phyloP scores from a whole-genome alignment of 129 eudicot species.

The Tanacetum coccineum region DNA sequence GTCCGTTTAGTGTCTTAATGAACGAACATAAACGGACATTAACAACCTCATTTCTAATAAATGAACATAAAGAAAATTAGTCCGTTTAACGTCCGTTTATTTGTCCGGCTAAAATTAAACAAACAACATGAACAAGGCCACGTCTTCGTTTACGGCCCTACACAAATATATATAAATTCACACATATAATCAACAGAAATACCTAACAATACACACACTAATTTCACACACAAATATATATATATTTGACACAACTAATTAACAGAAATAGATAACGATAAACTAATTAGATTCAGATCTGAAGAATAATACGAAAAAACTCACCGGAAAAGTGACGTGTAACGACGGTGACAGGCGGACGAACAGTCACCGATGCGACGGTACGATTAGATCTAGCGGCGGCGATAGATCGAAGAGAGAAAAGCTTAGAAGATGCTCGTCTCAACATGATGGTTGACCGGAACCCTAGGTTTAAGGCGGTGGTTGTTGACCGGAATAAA shows the following conservation, averaged over 20 bases:
- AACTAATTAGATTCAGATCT: conserved; percentile 19
- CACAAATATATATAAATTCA: too few relatives aligned
- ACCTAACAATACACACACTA: too few relatives aligned
- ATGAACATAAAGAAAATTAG: too few relatives aligned
- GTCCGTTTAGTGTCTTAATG: too few relatives aligned
- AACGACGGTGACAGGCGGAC: conserved; percentile 12
- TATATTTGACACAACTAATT: background rate
- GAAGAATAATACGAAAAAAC: background rate
- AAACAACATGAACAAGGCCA: too few relatives aligned
- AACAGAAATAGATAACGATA: background rate
- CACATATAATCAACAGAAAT: too few relatives aligned
- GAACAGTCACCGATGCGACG: conserved; percentile 17
- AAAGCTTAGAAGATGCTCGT: conserved; percentile 29
- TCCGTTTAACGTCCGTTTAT: too few relatives aligned
- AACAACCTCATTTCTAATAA: too few relatives aligned
- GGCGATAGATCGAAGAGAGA: conserved; percentile 29
- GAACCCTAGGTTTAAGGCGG: conserved; percentile 29
- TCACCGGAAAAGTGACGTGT: conserved; percentile 35
- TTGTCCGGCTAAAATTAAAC: too few relatives aligned
- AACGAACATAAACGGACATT: too few relatives aligned
- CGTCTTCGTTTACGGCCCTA: too few relatives aligned
- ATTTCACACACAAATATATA: background rate
- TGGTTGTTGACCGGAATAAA: conserved; percentile 17
- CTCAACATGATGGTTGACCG: conserved; percentile 34
- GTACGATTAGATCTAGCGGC: conserved; percentile 22